Percentiles rank a stretch among this genome's conserved stretches.
Evolutionary conservation across 1,284 basidiomycete species (phyloP).

Genomic region (Peniophora sp.): DNA sequence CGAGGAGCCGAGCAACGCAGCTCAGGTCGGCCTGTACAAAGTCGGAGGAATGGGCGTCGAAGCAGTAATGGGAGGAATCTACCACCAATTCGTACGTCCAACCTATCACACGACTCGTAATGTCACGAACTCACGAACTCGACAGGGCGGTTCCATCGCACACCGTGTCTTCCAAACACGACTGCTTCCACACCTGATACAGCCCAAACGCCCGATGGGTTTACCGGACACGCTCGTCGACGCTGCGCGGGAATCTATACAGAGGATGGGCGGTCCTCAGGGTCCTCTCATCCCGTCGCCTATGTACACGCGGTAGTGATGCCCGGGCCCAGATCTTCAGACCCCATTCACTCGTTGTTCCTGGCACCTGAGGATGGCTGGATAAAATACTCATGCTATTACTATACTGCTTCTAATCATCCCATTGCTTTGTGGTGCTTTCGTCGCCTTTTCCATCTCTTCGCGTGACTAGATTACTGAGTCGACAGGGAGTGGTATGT

Average conservation of each 20-base stretch:
- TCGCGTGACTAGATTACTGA: too few species aligned
- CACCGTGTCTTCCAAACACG: constrained; percentile 64
- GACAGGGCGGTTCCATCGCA: constrained; percentile 51
- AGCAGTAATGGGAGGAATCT: constrained; percentile 69
- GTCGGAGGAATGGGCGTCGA: constrained; percentile 69
- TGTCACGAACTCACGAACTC: background rate
- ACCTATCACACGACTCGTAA: background rate
- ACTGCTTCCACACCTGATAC: constrained; percentile 47
- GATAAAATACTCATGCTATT: too few species aligned
- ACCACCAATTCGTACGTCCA: constrained; percentile 65
- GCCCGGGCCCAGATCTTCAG: too few species aligned
- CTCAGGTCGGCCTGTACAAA: constrained; percentile 62
- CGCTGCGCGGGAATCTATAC: constrained; percentile 34
- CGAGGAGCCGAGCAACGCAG: constrained; percentile 25
- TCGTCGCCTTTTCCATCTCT: too few species aligned
- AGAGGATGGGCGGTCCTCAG: constrained; percentile 40
- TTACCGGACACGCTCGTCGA: constrained; percentile 44
- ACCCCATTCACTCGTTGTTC: too few species aligned
- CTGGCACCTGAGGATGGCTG: too few species aligned
- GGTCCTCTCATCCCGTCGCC: constrained; percentile 2
- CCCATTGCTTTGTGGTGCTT: too few species aligned
- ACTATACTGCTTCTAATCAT: too few species aligned
- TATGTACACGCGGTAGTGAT: background rate
- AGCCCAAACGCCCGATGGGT: constrained; percentile 34
- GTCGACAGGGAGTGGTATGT: too few species aligned